Evolutionary conservation across 2,329 filamentous ascomycete genomes (phyloP).

Genomic region (Dendrostoma leiphaemia): DNA sequence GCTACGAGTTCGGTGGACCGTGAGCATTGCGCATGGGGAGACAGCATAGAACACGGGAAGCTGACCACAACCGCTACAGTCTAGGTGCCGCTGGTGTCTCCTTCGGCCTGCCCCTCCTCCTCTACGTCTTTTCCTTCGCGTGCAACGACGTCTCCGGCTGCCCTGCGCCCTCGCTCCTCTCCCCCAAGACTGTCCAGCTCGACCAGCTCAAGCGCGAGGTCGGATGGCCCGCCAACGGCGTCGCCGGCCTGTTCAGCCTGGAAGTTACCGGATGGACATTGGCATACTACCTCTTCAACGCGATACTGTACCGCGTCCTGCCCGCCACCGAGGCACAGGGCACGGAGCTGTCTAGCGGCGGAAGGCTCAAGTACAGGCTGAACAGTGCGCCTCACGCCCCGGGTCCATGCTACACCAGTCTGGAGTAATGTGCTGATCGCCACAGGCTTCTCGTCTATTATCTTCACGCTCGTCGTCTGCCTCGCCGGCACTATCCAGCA

Average conservation of each 20-base stretch:
- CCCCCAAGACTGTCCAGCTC: conserved; percentile 68
- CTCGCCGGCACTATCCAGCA: conserved; percentile 73
- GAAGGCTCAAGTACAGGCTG: conserved; percentile 78
- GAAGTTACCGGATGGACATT: conserved; percentile 68
- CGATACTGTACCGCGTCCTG: conserved; percentile 72
- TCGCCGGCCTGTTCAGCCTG: conserved; percentile 68
- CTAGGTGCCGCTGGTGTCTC: conserved; percentile 75
- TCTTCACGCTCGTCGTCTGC: conserved; percentile 68
- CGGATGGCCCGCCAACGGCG: conserved; percentile 73
- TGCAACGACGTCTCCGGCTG: conserved; percentile 95
- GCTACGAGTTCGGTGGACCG: conserved; percentile 54
- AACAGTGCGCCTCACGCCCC: conserved; percentile 52
- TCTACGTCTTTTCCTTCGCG: conserved; percentile 77
- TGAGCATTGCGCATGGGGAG: conserved; percentile 28
- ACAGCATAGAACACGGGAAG: not conserved
- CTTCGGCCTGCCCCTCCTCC: conserved; percentile 74
- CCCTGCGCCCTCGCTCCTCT: conserved; percentile 76
- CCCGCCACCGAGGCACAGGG: conserved; percentile 73
- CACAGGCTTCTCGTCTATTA: conserved; percentile 71
- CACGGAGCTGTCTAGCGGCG: conserved; percentile 66
- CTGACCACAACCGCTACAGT: conserved; percentile 40
- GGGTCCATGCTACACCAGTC: not conserved
- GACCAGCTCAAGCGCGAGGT: conserved; percentile 74
- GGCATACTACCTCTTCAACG: conserved; percentile 74
- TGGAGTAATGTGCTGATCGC: not conserved